Conservation (phyloP, 768 basidiomycete species). For the Hypholoma fasciculare region DNA sequence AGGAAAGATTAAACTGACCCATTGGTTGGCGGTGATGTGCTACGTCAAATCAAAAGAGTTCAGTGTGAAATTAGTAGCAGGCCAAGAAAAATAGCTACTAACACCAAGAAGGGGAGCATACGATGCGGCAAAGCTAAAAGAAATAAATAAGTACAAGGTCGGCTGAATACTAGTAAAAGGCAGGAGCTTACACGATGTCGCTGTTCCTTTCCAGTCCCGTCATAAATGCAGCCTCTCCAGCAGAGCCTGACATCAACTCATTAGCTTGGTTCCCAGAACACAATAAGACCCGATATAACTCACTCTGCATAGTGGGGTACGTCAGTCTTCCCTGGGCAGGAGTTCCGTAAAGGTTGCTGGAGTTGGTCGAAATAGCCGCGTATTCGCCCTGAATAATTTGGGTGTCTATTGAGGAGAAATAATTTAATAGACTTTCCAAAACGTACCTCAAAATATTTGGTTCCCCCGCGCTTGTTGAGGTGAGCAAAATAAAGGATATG, state of each 20-base stretch:
- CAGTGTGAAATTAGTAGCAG: background rate
- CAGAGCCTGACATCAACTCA: constrained; percentile 33
- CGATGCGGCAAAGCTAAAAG: constrained; percentile 54
- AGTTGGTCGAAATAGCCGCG: constrained; percentile 40
- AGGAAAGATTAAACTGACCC: constrained; percentile 35
- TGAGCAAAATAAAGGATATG: background rate
- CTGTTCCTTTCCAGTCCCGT: constrained; percentile 58
- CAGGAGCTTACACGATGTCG: constrained; percentile 48
- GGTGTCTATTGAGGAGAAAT: background rate
- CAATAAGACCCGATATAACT: constrained; percentile 3
- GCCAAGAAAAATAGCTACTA: constrained; percentile 7
- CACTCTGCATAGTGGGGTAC: constrained; percentile 37
- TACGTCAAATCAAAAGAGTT: constrained; percentile 17
- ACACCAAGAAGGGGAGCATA: constrained; percentile 62
- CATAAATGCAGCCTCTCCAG: constrained; percentile 61
- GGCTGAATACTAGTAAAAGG: background rate
- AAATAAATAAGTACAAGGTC: background rate
- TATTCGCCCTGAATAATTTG: constrained; percentile 39
- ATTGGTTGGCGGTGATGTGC: constrained; percentile 57
- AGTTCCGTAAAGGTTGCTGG: constrained; percentile 25
- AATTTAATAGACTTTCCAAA: background rate
- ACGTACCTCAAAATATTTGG: constrained; percentile 47
- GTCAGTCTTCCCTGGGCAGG: constrained; percentile 28
- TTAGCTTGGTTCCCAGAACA: constrained; percentile 7
- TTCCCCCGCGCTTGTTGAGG: constrained; percentile 43